Evolutionary conservation across 805 yeast genomes (phyloP).

Genomic region (Pichia nakasei): DNA sequence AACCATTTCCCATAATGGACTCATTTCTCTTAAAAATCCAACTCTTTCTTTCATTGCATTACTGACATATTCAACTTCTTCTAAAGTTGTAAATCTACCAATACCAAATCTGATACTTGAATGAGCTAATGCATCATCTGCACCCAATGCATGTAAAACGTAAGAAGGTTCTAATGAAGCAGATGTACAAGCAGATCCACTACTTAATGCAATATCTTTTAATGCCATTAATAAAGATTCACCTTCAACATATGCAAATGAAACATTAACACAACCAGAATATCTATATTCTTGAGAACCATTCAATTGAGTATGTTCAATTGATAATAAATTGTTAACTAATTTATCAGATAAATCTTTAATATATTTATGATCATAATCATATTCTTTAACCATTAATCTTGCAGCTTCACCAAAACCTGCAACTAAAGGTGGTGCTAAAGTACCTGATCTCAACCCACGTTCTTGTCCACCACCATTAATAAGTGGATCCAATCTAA

Average conservation of each 20-base stretch:
- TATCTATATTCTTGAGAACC: constrained; percentile 72
- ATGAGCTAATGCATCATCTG: constrained; percentile 96
- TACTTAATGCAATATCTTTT: constrained; percentile 90
- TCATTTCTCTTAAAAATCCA: constrained; percentile 79
- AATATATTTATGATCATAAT: constrained; percentile 66
- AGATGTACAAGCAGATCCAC: constrained; percentile 98
- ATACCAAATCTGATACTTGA: constrained; percentile 97
- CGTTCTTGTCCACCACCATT: constrained; percentile 99
- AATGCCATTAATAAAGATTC: constrained; percentile 96
- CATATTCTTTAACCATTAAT: constrained; percentile 64
- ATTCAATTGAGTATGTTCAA: constrained; percentile 84
- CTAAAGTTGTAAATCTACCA: constrained; percentile 95
- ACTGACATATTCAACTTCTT: constrained; percentile 88
- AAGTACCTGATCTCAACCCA: constrained; percentile 93
- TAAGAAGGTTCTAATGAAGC: constrained; percentile 97
- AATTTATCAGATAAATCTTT: constrained; percentile 63
- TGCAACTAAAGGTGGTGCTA: constrained; percentile 91
- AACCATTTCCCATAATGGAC: constrained; percentile 98
- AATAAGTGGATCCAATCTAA: constrained; percentile 87
- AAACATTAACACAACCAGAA: constrained; percentile 92
- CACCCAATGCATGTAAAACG: constrained; percentile 93
- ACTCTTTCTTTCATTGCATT: constrained; percentile 85
- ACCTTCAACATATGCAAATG: constrained; percentile 97
- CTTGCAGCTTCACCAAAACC: constrained; percentile 98
- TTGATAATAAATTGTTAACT: constrained; percentile 59